phyloP scores from a whole-genome alignment of 768 basidiomycete species.

The Arthromyces matolae region DNA sequence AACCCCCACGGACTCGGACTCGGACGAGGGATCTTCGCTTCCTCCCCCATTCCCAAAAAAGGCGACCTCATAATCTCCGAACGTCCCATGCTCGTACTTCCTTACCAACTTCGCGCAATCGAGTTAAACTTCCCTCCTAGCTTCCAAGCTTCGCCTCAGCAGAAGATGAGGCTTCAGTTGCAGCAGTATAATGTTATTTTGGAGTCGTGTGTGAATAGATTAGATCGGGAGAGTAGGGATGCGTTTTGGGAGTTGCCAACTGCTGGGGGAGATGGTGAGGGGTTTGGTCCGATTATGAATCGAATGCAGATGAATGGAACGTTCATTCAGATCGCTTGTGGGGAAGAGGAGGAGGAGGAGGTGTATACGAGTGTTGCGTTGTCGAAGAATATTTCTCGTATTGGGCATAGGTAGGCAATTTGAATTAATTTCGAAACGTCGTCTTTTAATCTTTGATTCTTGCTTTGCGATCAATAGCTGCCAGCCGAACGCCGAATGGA shows the following conservation, averaged over 20 bases:
- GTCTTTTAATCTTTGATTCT: background rate
- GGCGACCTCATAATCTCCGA: constrained; percentile 17
- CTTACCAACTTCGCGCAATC: background rate
- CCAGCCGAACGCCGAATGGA: background rate
- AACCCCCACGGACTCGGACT: too few relatives aligned
- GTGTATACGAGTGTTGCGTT: background rate
- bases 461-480: background rate
- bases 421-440: too few relatives aligned
- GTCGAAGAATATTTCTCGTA: background rate
- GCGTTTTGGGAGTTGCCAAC: constrained; percentile 26
- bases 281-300: constrained; percentile 27
- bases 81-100: constrained; percentile 32
- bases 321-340: background rate
- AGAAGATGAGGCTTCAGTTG: constrained; percentile 3
- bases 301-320: constrained; percentile 27
- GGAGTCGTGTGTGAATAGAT: constrained; percentile 15
- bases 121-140: background rate
- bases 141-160: background rate
- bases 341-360: background rate
- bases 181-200: constrained; percentile 13
- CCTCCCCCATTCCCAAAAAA: too few relatives aligned
- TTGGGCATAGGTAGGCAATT: background rate
- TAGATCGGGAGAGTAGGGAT: constrained; percentile 18
- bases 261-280: constrained; percentile 27
- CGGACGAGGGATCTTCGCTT: too few relatives aligned